Percentiles rank a stretch among this genome's conserved stretches.
Conservation (phyloP, 2,329 filamentous ascomycete species). For the Aureobasidium sp. region DNA sequence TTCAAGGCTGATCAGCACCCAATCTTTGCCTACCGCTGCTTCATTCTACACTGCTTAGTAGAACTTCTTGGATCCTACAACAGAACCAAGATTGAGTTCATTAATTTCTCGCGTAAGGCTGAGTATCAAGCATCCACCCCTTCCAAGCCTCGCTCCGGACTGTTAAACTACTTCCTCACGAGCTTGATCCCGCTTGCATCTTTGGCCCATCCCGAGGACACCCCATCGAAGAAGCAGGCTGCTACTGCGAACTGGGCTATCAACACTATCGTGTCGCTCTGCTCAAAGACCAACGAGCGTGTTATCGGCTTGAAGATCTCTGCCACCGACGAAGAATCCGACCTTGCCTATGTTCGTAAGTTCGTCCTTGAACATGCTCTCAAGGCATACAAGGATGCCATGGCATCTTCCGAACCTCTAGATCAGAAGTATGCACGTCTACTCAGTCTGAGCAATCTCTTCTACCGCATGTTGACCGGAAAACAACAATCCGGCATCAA, state of each 20-base stretch:
- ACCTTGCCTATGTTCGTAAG: constrained; percentile 84
- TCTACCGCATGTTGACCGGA: constrained; percentile 83
- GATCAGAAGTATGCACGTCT: constrained; percentile 84
- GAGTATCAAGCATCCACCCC: constrained; percentile 78
- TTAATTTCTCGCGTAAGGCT: constrained; percentile 94
- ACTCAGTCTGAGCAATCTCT: constrained; percentile 80
- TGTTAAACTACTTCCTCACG: constrained; percentile 88
- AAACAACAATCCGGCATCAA: constrained; percentile 55
- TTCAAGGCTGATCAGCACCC: constrained; percentile 93
- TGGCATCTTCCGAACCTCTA: constrained; percentile 66
- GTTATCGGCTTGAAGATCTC: constrained; percentile 44
- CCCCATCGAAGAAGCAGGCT: constrained; percentile 73
- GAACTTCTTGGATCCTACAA: constrained; percentile 91
- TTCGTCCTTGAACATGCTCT: constrained; percentile 92
- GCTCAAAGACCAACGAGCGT: constrained; percentile 78
- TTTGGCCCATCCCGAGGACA: constrained; percentile 64
- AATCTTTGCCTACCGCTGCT: constrained; percentile 94
- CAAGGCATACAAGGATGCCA: constrained; percentile 85
- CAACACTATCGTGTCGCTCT: constrained; percentile 76
- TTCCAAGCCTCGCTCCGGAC: constrained; percentile 85
- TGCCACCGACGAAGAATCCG: constrained; percentile 62
- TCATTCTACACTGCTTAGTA: constrained; percentile 82
- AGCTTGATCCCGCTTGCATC: constrained; percentile 62
- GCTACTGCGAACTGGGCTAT: constrained; percentile 83
- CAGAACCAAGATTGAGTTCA: constrained; percentile 93